Base-by-base conservation (phyloP, 2,329 filamentous ascomycete species). In the Aspergillus sp. region DNA sequence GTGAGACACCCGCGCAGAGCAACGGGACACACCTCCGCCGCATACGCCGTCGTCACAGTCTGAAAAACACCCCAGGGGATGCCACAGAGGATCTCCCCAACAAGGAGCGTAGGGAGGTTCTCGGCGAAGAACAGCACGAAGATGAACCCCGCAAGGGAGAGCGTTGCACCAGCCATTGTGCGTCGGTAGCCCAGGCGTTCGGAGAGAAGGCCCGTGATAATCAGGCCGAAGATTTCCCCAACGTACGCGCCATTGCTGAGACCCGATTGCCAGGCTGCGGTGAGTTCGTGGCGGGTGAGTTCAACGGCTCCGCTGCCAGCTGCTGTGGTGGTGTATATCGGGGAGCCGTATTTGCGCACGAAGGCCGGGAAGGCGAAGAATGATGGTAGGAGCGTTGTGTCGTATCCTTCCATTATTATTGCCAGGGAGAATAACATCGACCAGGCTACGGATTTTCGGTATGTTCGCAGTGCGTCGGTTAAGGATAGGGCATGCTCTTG, bases 51-150 rank as follows among this genome's bases (percentile, higher is more conserved):
- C 56, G 76, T 76, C 15, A 79, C 59, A 0, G 80, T 81, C 61
- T 81, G 78, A 67, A 82, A 82, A 4, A 81, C 76, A 46, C 70
- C 80, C 78, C 80, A 82, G 2, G 81, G 76, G 23, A 83, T 77
- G 57, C 81, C 79, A 52, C 78, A 80, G 4, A 83, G 74, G 38
- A 83, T 79, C 63, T 83, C 79, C 13, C 77, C 81, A 4, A 79
- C 76, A 22, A 81, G 73, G 2, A 83, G 66, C 54, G 77, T 72
- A 25, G 77, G 68, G 2, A 83, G 72, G 52, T 77, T 76, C 53
- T 77, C 70, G 0, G 81, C 81, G 6, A 80, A 81, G 71, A 83
- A 82, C 66, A 80, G 78, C 48, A 83, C 74, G 28, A 80, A 76
- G 25, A 80, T 80, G 43, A 81, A 60, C 6, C 15, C 47, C 11